Evolutionary conservation across 2,329 filamentous ascomycete species (phyloP), one percentile per base, ranked within the genome.

Genomic region (Tolypocladium tundrense): DNA sequence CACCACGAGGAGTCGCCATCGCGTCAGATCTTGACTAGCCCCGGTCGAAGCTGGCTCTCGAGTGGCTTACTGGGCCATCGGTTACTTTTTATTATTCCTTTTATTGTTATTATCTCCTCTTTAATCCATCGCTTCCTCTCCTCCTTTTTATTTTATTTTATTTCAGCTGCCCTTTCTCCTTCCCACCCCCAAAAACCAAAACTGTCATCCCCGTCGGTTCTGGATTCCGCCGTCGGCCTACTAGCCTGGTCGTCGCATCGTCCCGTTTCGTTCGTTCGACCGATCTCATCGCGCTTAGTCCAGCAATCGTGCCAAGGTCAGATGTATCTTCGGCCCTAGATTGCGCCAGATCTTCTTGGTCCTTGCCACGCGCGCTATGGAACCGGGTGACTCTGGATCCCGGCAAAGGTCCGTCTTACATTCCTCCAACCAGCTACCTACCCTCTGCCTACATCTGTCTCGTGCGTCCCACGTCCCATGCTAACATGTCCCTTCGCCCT

Each of bases 341-440:
- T 61, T 64, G 64, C 64, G 65, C 69, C 65, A 72, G 70, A 69
- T 72, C 66, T 65, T 65, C 64, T 68, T 66, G 64, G 64, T 70
- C 65, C 65, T 65, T 66, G 66, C 69, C 64, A 68, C 68, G 69
- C 70, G 67, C 71, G 71, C 68, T 69, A 73, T 72, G 72, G 70
- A 73, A 69, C 65, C 69, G 68, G 69, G 65, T 68, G 71, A 72
- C 64, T 65, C 69, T 71, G 68, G 66, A 66, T 65, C 66, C 67
- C 70, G 68, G 64, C 69, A 68, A 69, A 73, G 70, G 70, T 72
- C 62, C 63, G 71, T 72, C 64, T 66, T 62, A 66, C 57, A 64
- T 64, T 64, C 61, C 63, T 62, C 61, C 58, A 60, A 62, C 61
- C 62, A 59, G 59, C 62, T 27, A 27, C 4, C 21, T 59, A 53